A percentile compares a stretch with the other conserved stretches of the same genome.
These are phyloP conservation scores for Rhizophagus clarus DNA, from an alignment of 192 early-diverging fungal species.

Conservation along the genomic window DNA sequence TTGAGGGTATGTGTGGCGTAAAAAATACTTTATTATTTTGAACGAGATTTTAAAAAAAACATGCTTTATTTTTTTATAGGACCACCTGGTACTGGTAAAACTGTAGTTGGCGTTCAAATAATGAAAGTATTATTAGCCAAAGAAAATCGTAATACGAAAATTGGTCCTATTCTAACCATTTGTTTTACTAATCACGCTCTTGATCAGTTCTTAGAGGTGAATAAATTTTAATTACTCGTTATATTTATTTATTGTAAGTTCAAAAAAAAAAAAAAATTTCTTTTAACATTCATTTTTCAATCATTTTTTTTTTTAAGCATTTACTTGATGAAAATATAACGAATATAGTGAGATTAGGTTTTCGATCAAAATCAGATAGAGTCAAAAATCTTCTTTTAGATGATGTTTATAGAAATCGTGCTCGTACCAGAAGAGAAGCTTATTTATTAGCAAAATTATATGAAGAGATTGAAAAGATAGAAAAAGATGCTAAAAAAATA, in stretches of 20 bases:
- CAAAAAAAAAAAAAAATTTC: no score
- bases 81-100: conserved; percentile 58
- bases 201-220: no score
- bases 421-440: no score
- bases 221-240: background rate
- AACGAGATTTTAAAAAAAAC: no score
- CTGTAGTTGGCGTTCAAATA: conserved; percentile 53
- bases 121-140: conserved; percentile 43
- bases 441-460: no score
- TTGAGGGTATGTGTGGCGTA: conserved; percentile 40
- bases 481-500: conserved; percentile 15
- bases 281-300: conserved; percentile 1
- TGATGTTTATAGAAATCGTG: no score
- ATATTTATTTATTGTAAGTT: no score
- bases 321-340: no score
- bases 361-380: conserved; percentile 39
- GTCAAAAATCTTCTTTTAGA: conserved; percentile 31
- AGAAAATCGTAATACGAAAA: conserved; percentile 33
- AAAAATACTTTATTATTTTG: no score
- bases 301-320: no score
- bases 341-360: conserved; percentile 52
- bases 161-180: conserved; percentile 53
- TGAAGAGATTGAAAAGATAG: background rate
- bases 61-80: no score
- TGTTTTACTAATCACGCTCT: conserved; percentile 43